A percentile compares a stretch with the other conserved stretches of the same genome.
Evolutionary conservation across 305 asterid genomes (phyloP).

Genomic region (Withania somnifera): DNA sequence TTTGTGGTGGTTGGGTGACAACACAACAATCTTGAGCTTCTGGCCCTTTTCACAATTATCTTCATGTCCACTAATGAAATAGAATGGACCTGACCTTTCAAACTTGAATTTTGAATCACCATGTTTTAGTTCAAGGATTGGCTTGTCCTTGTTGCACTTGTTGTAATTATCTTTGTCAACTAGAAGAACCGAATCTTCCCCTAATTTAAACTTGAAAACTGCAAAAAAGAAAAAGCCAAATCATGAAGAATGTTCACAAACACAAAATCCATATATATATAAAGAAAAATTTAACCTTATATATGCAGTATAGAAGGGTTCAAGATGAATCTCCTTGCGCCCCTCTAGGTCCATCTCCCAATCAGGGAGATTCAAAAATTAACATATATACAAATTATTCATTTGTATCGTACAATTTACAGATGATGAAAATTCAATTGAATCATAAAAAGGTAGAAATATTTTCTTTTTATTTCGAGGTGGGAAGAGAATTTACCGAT

Average conservation of each 20-base stretch:
- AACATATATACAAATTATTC: not conserved
- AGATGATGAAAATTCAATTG: not conserved
- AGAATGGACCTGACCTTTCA: constrained; percentile 33
- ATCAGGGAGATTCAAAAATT: not conserved
- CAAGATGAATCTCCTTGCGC: not conserved
- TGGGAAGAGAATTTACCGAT: constrained; percentile 13
- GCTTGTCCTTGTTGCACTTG: constrained; percentile 40
- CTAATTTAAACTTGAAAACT: constrained; percentile 47
- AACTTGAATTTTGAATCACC: constrained; percentile 34
- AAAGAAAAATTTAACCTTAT: no score
- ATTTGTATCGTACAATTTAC: not conserved
- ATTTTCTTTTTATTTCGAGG: no score
- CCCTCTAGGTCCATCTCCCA: no score
- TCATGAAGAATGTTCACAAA: no score
- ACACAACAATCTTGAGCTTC: constrained; percentile 27
- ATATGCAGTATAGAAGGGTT: not conserved
- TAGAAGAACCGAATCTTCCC: constrained; percentile 39
- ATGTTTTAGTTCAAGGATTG: constrained; percentile 20
- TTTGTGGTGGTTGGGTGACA: constrained; percentile 15
- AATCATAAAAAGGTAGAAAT: no score
- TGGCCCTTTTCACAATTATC: constrained; percentile 53
- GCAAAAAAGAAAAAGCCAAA: not conserved
- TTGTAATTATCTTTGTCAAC: constrained; percentile 31
- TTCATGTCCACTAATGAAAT: constrained; percentile 55
- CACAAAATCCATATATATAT: no score